Evolutionary conservation across 2,329 filamentous ascomycete genomes (phyloP), one percentile per base, ranked within the genome.

Genomic region (Cercospora zeae-maydis): DNA sequence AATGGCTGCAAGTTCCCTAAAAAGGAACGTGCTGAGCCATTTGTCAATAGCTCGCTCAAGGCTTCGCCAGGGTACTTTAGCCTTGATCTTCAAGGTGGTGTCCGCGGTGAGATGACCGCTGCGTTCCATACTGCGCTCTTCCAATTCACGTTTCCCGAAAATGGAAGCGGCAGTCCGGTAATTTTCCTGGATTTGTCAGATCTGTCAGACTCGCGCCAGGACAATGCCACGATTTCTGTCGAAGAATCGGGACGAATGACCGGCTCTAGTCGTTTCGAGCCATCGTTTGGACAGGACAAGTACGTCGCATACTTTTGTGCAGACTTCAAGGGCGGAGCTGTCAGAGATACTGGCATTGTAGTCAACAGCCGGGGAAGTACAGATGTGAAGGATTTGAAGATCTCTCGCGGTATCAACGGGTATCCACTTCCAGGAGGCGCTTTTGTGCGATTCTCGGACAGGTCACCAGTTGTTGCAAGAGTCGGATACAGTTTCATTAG

Each of bases 401-500:
- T 71, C 1, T 67, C 70, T 1, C 61, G 77, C 34, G 70, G 70
- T 11, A 75, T 76, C 55, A 75, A 84, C 63, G 73, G 74, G 39
- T 74, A 70, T 10, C 74, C 68, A 53, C 68, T 78, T 9, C 77
- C 76, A 13, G 77, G 74, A 4, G 77, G 77, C 2, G 76, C 70
- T 13, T 79, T 75, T 56, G 66, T 76, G 16, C 75, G 76, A 1
- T 85, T 84, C 64, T 77, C 75, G 1, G 84, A 75, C 65, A 74
- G 74, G 3, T 66, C 70, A 8, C 71, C 71, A 0, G 69, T 86
- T 19, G 78, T 75, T 16, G 85, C 82, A 0, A 78, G 82, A 49
- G 85, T 90, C 0, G 88, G 87, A 0, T 83, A 90, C 9, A 90
- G 87, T 0, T 90, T 87, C 74, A 82, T 89, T 21, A 89, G 86